Evolutionary conservation across 371 early-diverging fungal genomes (phyloP).

Genomic region (Smittium culicis): DNA sequence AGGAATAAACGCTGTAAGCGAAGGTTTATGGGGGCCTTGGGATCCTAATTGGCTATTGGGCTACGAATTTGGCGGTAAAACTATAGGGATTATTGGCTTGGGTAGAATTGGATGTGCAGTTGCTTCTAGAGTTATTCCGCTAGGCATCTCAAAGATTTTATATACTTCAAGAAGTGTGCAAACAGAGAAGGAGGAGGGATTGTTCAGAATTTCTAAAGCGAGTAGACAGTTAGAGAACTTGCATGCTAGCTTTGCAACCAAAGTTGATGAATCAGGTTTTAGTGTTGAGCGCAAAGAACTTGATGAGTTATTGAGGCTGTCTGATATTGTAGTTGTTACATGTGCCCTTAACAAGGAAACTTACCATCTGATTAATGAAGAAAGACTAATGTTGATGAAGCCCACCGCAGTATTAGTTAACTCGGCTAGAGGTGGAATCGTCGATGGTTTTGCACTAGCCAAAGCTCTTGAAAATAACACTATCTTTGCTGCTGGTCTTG

Average conservation of each 20-base stretch:
- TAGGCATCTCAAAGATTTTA: conserved; percentile 43
- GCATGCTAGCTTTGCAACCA: too few species aligned
- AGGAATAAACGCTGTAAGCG: too few species aligned
- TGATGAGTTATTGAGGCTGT: conserved; percentile 38
- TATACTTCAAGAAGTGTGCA: conserved; percentile 23
- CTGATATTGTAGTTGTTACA: conserved; percentile 59
- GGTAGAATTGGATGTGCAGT: conserved; percentile 74
- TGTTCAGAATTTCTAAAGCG: not conserved
- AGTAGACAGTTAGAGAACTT: too few species aligned
- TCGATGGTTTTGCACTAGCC: conserved; percentile 57
- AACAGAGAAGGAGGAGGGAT: conserved; percentile 10
- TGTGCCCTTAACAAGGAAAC: conserved; percentile 60
- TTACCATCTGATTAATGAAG: conserved; percentile 46
- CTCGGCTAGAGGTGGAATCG: conserved; percentile 62
- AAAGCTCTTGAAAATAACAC: conserved; percentile 46
- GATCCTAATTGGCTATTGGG: conserved; percentile 60
- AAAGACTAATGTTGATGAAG: conserved; percentile 56
- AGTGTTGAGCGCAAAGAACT: conserved; percentile 21
- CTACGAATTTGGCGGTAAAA: conserved; percentile 52
- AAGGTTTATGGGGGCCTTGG: conserved; percentile 54
- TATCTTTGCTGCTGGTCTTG: conserved; percentile 60
- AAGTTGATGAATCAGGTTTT: not conserved
- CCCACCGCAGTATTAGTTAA: conserved; percentile 56
- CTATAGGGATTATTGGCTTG: conserved; percentile 68
- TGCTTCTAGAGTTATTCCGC: conserved; percentile 49